Evolutionary conservation across 257 asterid species (phyloP).

Genomic region (Jaltomata sinuosa): DNA sequence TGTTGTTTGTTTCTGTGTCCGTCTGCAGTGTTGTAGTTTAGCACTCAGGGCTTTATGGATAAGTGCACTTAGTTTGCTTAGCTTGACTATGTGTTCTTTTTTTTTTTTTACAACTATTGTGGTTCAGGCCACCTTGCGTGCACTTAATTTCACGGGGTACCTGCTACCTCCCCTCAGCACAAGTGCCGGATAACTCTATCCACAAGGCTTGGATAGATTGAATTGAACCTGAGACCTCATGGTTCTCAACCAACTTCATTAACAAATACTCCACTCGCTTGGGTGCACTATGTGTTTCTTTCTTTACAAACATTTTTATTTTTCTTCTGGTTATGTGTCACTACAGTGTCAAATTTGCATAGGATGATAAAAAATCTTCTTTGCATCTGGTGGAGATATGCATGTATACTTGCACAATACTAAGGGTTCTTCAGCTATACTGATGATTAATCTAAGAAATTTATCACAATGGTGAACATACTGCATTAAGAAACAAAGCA

Average conservation of each 20-base stretch:
- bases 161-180: background rate
- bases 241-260: background rate
- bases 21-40: background rate
- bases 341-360: background rate
- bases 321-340: background rate
- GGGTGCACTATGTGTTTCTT: background rate
- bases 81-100: background rate
- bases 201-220: background rate
- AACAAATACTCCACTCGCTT: background rate
- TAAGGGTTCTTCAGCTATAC: background rate
- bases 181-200: background rate
- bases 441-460: background rate
- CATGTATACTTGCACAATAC: background rate
- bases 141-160: background rate
- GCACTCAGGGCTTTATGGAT: background rate
- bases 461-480: background rate
- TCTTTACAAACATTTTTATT: background rate
- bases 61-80: background rate
- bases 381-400: background rate
- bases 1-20: background rate
- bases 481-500: background rate
- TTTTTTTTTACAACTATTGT: background rate
- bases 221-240: background rate
- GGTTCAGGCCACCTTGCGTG: background rate
- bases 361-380: background rate